Base-by-base conservation (phyloP, 2,329 filamentous ascomycete genomes). In the Sporothrix pseudoabietina region DNA sequence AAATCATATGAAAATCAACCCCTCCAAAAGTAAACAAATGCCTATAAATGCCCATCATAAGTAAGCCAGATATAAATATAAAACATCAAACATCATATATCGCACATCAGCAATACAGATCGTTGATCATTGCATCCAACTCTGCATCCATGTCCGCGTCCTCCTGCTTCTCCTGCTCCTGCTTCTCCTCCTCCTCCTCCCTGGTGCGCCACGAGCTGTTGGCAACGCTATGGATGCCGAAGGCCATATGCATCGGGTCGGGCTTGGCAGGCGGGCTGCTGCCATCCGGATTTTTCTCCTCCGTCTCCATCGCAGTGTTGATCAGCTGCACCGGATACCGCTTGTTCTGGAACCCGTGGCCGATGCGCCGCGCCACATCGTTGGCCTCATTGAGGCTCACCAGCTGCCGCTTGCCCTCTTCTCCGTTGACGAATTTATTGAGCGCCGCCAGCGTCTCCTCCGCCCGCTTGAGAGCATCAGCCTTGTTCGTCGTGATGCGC, bases 331-430 rank as follows among this genome's bases (percentile, higher is more conserved):
- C 54, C 30, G 59, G 59, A 68, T 75, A 75, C 22, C 75, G 75
- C 41, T 52, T 12, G 22, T 54, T 22, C 59, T 72, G 59, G 35
- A 63, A 72, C 1, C 32, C 26, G 47, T 78, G 72, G 57, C 77
- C 79, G 5, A 81, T 74, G 12, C 80, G 77, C 72, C 74, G 71
- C 9, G 78, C 78, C 12, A 82, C 79, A 41, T 80, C 77, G 57
- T 88, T 88, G 69, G 87, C 87, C 77, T 88, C 86, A 77, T 85
- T 83, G 66, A 89, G 81, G 74, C 84, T 87, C 69, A 87, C 86
- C 19, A 89, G 83, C 3, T 83, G 83, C 39, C 87, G 84, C 76
- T 82, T 83, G 44, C 71, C 61, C 10, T 57, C 22, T 49, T 26
- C 41, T 10, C 44, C 41, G 63, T 74, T 55, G 44, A 70, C 26